Percentiles rank a stretch among this genome's conserved stretches.
Evolutionary conservation across 139 green algal species (phyloP).

Genomic region (Asterochloris erici): DNA sequence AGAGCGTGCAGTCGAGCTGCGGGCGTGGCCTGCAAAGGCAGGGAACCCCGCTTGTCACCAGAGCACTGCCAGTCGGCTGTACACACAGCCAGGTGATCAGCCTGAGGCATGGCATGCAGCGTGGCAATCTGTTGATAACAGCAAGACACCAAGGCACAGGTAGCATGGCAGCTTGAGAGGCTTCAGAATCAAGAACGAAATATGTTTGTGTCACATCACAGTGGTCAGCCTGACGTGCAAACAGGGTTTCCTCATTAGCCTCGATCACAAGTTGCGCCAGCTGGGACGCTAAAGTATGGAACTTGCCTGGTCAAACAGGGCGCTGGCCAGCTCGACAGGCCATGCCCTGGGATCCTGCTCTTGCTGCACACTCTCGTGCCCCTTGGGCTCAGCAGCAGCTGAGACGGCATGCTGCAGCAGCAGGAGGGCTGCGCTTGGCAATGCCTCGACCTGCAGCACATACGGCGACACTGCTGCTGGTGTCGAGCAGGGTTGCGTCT

Average conservation of each 20-base stretch:
- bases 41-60: not conserved
- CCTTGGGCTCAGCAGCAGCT: too few species aligned
- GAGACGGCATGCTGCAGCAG: too few species aligned
- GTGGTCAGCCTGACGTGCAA: constrained; percentile 19
- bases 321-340: too few species aligned
- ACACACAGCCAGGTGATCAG: not conserved
- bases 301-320: too few species aligned
- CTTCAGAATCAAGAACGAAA: constrained; percentile 24
- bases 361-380: too few species aligned
- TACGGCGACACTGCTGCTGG: too few species aligned
- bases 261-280: not conserved
- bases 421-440: too few species aligned
- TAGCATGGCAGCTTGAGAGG: not conserved
- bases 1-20: not conserved
- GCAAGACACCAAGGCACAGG: not conserved
- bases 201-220: constrained; percentile 13
- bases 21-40: not conserved
- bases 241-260: constrained; percentile 11
- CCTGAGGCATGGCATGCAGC: not conserved
- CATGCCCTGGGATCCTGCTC: too few species aligned
- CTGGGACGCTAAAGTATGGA: too few species aligned
- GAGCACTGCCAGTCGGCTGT: not conserved
- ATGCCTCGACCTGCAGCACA: too few species aligned
- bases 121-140: not conserved
- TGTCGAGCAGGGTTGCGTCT: too few species aligned